Evolutionary conservation across 164 flowering plant species (phyloP).

Genomic region (Magnolia changhungtana): DNA sequence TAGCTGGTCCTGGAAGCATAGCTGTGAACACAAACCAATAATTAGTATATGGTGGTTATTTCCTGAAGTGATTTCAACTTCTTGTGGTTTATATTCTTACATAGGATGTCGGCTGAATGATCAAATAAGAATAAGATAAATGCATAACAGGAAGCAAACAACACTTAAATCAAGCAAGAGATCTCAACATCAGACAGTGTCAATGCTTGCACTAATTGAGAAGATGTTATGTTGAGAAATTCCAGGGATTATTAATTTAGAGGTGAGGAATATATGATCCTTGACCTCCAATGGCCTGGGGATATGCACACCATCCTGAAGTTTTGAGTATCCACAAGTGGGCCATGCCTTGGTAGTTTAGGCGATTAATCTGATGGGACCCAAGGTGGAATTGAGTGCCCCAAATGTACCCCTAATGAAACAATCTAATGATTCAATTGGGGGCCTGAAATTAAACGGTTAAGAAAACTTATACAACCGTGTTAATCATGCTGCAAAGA

Average conservation of each 20-base stretch:
- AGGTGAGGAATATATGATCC: background rate
- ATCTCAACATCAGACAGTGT: background rate
- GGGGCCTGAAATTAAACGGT: too few relatives aligned
- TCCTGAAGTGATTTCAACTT: background rate
- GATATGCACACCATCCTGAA: background rate
- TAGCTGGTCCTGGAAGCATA: constrained; percentile 92
- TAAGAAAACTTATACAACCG: too few relatives aligned
- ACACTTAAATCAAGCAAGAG: background rate
- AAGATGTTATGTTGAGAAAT: background rate
- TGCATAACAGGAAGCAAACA: background rate
- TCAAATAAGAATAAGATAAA: background rate
- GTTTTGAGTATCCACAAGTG: background rate
- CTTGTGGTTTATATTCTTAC: background rate
- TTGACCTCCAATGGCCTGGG: background rate
- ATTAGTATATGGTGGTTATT: background rate
- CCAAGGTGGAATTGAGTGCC: background rate
- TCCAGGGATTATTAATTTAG: background rate
- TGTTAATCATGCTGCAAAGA: too few relatives aligned
- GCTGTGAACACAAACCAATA: constrained; percentile 37
- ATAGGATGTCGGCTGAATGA: background rate
- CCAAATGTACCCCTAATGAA: background rate
- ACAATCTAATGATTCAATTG: background rate
- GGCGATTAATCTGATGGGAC: background rate
- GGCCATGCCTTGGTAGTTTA: background rate
- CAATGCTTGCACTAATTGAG: background rate